Base-by-base conservation (phyloP, 768 basidiomycete species). In the Dendrothele bispora region DNA sequence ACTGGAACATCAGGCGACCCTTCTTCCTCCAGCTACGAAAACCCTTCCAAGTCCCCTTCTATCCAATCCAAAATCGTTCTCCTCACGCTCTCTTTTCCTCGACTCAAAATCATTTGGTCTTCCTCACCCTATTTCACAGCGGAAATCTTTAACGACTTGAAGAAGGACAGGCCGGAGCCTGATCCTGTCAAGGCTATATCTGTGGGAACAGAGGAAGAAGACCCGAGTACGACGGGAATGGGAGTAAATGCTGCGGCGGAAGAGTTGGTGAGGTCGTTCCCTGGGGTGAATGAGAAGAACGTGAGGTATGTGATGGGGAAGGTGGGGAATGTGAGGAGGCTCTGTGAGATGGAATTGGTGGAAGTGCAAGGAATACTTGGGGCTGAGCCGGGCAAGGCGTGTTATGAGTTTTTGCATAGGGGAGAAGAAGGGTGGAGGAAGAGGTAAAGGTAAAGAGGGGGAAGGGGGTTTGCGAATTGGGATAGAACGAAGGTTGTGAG, bases 91-190 rank as follows among this genome's bases (percentile, higher is more conserved):
- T 76, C 88, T 6, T 98, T 98, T 62, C 97, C 95, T 0, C 86
- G 91, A 12, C 71, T 99, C 3, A 84, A 92, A 36, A 89, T 98
- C 60, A 90, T 99, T 62, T 98, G 97, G 97, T 94, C 94, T 0
- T 94, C 94, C 2, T 98, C 95, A 1, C 91, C 97, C 0, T 91
- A 93, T 59, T 88, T 89, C 17, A 94, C 92, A 0, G 79, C 91
- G 0, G 87, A 93, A 49, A 93, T 98, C 47, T 95, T 98, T 73
- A 82, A 80, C 39, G 97, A 98, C 60, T 83, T 99, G 27, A 99
- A 99, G 60, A 52, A 68, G 26, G 84, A 86, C 56, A 79, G 80
- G 38, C 67, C 80, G 0, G 92, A 99, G 61, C 97, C 97, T 0
- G 88, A 95, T 52, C 78, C 84, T 7, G 59, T 70, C 12, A 79